These are phyloP conservation scores for Corylus heterophylla DNA, from an alignment of 306 rosid genomes.

Conservation along the genomic window DNA sequence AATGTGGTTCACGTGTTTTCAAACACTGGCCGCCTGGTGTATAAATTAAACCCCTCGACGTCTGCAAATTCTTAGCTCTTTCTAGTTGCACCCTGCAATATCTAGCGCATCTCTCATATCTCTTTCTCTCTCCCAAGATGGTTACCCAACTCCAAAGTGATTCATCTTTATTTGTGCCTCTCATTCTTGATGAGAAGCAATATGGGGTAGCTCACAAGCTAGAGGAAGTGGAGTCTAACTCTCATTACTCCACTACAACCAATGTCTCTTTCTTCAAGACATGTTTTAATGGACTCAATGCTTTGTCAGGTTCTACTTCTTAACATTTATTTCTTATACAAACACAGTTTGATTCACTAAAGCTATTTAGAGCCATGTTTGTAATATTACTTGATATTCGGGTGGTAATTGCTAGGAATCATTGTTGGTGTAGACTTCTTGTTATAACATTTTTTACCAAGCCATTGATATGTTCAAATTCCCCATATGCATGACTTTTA, in stretches of 20 bases:
- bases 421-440: too few relatives aligned
- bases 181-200: constrained; percentile 26
- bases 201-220: constrained; percentile 10
- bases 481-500: too few relatives aligned
- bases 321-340: background rate
- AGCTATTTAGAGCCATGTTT: too few relatives aligned
- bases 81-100: background rate
- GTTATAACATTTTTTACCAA: too few relatives aligned
- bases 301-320: constrained; percentile 35
- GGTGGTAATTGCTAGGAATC: too few relatives aligned
- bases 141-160: constrained; percentile 4
- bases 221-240: constrained; percentile 25
- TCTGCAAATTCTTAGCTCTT: background rate
- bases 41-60: background rate
- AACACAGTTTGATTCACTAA: background rate
- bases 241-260: background rate
- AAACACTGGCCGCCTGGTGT: background rate
- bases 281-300: constrained; percentile 47
- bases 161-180: constrained; percentile 31
- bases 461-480: too few relatives aligned
- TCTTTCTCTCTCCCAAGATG: constrained; percentile 23
- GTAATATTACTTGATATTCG: too few relatives aligned
- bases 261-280: constrained; percentile 36
- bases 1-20: background rate
- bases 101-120: background rate